Conservation (phyloP, 2,329 filamentous ascomycete species). For the Eurotiales sp. region DNA sequence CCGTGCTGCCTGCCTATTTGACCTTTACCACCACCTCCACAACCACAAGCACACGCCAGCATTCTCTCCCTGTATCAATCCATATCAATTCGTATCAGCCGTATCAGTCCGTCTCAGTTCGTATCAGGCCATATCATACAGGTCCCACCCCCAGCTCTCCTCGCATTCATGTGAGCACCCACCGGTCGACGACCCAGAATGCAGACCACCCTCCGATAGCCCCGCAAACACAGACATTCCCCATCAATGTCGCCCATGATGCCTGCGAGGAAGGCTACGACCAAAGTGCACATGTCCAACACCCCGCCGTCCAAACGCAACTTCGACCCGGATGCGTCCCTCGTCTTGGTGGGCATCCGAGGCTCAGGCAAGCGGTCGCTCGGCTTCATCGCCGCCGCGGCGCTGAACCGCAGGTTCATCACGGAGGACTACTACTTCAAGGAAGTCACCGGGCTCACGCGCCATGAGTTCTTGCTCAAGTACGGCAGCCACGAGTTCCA, state of each 20-base stretch:
- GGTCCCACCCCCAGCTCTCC: no score
- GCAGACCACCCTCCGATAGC: not conserved
- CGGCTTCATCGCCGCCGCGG: slow-evolving; percentile 41
- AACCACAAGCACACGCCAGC: no score
- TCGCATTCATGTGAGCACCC: no score
- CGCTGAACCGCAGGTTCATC: slow-evolving; percentile 40
- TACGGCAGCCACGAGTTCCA: slow-evolving; percentile 42
- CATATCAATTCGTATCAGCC: no score
- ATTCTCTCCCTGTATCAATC: no score
- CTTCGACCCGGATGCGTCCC: slow-evolving; percentile 37
- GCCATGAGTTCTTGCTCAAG: slow-evolving; percentile 39
- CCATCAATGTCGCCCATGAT: slow-evolving; percentile 10
- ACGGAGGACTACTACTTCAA: slow-evolving; percentile 45
- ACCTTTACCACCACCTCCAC: no score
- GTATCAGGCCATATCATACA: no score
- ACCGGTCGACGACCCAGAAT: not conserved
- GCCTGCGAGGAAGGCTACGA: slow-evolving; percentile 1
- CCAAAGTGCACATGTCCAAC: slow-evolving; percentile 18
- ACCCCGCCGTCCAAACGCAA: slow-evolving; percentile 19
- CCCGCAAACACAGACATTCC: no score
- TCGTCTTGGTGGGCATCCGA: slow-evolving; percentile 41
- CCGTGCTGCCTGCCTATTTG: no score
- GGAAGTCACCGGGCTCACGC: slow-evolving; percentile 37
- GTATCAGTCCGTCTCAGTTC: no score
- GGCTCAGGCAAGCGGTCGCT: slow-evolving; percentile 43